Evolutionary conservation across 768 basidiomycete genomes (phyloP), one percentile per base, ranked within the genome.

Genomic region (Auricularia auricula-judae): DNA sequence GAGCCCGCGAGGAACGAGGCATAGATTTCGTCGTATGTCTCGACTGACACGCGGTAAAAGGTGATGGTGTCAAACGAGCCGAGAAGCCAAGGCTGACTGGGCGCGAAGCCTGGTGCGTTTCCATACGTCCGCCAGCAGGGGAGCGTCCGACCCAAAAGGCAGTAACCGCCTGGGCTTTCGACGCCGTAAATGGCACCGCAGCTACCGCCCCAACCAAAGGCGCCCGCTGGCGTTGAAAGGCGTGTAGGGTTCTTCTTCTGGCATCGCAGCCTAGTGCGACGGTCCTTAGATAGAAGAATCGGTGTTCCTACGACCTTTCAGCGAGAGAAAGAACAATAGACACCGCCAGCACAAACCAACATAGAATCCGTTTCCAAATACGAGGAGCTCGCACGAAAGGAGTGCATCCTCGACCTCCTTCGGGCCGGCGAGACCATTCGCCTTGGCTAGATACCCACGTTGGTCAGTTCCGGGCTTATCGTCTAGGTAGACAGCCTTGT

Each of bases 161-260:
- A 84, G 70, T 88, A 86, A 0, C 86, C 86, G 23, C 87, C 86
- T 0, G 85, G 85, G 1, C 82, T 83, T 65, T 82, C 82, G 44
- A 85, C 78, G 0, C 85, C 85, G 67, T 87, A 87, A 44, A 86
- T 86, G 0, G 86, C 87, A 3, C 83, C 80, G 3, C 86, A 81
- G 0, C 83, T 79, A 0, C 87, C 87, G 1, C 86, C 87, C 23
- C 87, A 83, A 0, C 86, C 86, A n/a, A 88, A 78, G 0, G 87
- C 86, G 11, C 87, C 87, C 82, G 86, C 70, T 0, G 86, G 84
- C 0, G 87, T 89, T 65, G 77, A 85, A 0, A 85, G 86, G 7
- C 87, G 75, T 0, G 86, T 86, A 0, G 87, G 87, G 64, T 89
- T 89, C 84, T 88, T 87, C 72, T 89, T 89, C 65, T 88, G 87